Percentiles rank a stretch among this genome's conserved stretches.
Evolutionary conservation across 2,329 filamentous ascomycete genomes (phyloP).

Genomic region (Aspergillus neoniger): DNA sequence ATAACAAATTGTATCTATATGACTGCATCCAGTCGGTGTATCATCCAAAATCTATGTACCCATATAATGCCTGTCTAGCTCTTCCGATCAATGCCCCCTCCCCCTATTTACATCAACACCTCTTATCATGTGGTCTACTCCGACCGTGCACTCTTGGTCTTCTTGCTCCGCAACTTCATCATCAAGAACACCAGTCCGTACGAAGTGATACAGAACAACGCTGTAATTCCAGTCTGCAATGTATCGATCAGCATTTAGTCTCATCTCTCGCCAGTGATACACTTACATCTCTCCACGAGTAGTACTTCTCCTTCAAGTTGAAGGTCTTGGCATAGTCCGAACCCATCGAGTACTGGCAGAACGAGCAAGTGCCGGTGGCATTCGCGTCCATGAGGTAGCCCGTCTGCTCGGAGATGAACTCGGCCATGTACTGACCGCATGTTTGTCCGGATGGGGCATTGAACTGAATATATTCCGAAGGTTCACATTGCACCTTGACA

Average conservation of each 20-base stretch:
- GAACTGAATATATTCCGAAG: conserved; percentile 36
- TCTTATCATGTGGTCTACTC: conserved; percentile 20
- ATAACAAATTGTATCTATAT: too few species aligned
- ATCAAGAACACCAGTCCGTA: conserved; percentile 50
- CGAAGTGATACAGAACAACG: conserved; percentile 45
- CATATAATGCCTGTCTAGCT: background rate
- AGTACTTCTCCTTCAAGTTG: conserved; percentile 37
- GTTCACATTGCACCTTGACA: conserved; percentile 38
- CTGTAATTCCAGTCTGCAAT: conserved; percentile 44
- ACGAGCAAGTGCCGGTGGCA: conserved; percentile 30
- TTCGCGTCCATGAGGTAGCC: conserved; percentile 35
- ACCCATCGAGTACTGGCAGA: conserved; percentile 35
- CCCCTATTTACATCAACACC: too few species aligned
- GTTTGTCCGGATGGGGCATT: conserved; percentile 31
- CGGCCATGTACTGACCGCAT: conserved; percentile 38
- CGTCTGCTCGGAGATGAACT: conserved; percentile 30
- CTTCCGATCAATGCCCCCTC: too few species aligned
- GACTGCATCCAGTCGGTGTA: too few species aligned
- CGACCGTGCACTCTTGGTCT: conserved; percentile 47
- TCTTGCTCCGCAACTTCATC: conserved; percentile 54
- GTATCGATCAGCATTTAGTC: conserved; percentile 5
- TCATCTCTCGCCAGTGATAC: too few species aligned
- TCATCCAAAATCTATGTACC: too few species aligned
- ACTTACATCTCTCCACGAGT: conserved; percentile 42
- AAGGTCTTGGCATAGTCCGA: conserved; percentile 39